phyloP scores from a whole-genome alignment of 768 basidiomycete genomes.

The Boletus huronensis region DNA sequence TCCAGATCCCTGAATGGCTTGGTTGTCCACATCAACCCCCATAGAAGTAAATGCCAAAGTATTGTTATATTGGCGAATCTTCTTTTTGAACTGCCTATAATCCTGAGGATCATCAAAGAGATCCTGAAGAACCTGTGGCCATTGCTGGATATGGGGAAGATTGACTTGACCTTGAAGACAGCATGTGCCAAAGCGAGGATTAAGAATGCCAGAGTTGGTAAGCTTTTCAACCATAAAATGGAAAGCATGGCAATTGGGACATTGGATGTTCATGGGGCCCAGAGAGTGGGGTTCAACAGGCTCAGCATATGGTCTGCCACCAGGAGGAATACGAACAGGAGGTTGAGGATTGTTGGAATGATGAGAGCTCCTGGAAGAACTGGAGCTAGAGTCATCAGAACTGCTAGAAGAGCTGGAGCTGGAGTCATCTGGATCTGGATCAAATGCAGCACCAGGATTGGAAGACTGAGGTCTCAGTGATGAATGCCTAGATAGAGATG shows the following conservation, averaged over 20 bases:
- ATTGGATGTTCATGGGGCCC: constrained; percentile 5
- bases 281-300: constrained; percentile 3
- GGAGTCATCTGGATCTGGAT: too few species aligned
- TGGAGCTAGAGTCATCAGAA: too few species aligned
- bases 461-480: too few species aligned
- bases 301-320: constrained; percentile 9
- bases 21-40: background rate
- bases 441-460: too few species aligned
- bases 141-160: constrained; percentile 18
- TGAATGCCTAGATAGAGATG: too few species aligned
- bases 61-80: background rate
- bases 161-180: constrained; percentile 28
- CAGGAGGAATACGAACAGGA: background rate
- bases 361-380: too few species aligned
- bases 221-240: constrained; percentile 19
- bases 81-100: too few species aligned
- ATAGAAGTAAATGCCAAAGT: constrained; percentile 4
- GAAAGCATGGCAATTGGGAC: constrained; percentile 15
- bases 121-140: constrained; percentile 12
- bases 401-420: too few species aligned
- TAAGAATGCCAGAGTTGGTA: background rate
- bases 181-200: constrained; percentile 24
- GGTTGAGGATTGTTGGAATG: background rate
- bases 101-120: too few species aligned
- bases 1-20: background rate